Percentiles rank a stretch among this genome's conserved stretches.
Evolutionary conservation across 169 alveolate species (phyloP).

Genomic region (Plasmodium billcollinsi): DNA sequence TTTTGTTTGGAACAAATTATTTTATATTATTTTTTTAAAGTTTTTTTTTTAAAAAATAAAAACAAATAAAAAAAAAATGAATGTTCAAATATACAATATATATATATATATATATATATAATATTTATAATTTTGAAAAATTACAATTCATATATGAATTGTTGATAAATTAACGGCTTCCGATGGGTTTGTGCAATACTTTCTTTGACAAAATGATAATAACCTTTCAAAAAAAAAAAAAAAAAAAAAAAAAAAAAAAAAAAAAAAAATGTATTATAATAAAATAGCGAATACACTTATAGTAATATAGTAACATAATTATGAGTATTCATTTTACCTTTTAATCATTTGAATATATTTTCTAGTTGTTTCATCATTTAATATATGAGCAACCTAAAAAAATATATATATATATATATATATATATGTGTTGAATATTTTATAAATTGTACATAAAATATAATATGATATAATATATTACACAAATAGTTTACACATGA

Average conservation of each 20-base stretch:
- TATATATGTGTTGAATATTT: background rate
- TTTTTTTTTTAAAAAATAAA: constrained; percentile 6
- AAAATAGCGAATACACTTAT: too few species aligned
- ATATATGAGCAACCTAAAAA: constrained; percentile 87
- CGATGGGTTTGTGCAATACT: constrained; percentile 77
- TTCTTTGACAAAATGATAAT: constrained; percentile 74
- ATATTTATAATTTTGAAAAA: background rate
- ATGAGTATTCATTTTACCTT: constrained; percentile 73
- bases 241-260: background rate
- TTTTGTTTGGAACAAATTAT: too few species aligned
- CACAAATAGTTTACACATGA: background rate
- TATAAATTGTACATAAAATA: background rate
- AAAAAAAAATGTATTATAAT: too few species aligned
- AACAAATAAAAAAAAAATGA: background rate
- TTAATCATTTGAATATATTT: constrained; percentile 92
- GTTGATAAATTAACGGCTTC: constrained; percentile 77
- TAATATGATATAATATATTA: background rate
- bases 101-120: background rate
- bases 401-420: background rate
- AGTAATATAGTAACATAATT: background rate
- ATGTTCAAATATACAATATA: background rate
- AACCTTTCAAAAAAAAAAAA: constrained; percentile 35
- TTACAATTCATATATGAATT: constrained; percentile 52
- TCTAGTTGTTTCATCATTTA: constrained; percentile 94
- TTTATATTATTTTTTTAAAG: background rate